Evolutionary conservation across 768 basidiomycete species (phyloP), one percentile per base, ranked within the genome.

Genomic region (Strobilomyces echinocephalus): DNA sequence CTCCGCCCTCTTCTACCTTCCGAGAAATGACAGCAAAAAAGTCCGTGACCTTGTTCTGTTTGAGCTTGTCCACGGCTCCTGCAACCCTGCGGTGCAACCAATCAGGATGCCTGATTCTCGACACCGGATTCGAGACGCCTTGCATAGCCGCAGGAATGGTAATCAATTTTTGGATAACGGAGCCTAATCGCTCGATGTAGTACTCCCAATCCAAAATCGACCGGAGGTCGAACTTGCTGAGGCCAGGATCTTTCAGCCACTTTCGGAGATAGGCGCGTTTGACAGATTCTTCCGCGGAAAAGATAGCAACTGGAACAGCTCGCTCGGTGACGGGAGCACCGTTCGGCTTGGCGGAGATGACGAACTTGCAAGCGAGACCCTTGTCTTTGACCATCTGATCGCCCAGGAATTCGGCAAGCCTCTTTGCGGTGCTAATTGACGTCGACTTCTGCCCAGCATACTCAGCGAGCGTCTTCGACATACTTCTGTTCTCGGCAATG

Each of bases 311-410:
- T 5, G 97, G 97, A 43, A 99, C 83, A 9, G 95, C 97, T 45
- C 97, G 85, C 56, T 98, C 97, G 5, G 97, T 98, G 59, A 99
- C 94, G 1, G 97, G 93, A 1, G 95, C 90, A 2, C 95, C 95
- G 15, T 79, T 74, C 2, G 97, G 97, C 63, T 88, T 90, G 3
- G 88, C 88, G 24, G 95, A 98, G 65, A 99, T 98, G 76, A 99
- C 93, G 72, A 99, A 99, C 67, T 93, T 94, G 79, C 97, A 98
- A 9, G 97, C 91, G 16, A 99, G 83, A 53, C 97, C 97, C 68
- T 98, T 99, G 74, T 98, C 97, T 71, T 97, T 97, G 63, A 98
- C 95, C 97, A 99, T 99, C 63, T 94, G 90, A 66, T 94, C 86
- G 31, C 97, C 97, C 52, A 99, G 73, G 74, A 99, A 98, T 68